Evolutionary conservation across 2,329 filamentous ascomycete species (phyloP), one percentile per base, ranked within the genome.

Genomic region (Dichotomopilus funicola): DNA sequence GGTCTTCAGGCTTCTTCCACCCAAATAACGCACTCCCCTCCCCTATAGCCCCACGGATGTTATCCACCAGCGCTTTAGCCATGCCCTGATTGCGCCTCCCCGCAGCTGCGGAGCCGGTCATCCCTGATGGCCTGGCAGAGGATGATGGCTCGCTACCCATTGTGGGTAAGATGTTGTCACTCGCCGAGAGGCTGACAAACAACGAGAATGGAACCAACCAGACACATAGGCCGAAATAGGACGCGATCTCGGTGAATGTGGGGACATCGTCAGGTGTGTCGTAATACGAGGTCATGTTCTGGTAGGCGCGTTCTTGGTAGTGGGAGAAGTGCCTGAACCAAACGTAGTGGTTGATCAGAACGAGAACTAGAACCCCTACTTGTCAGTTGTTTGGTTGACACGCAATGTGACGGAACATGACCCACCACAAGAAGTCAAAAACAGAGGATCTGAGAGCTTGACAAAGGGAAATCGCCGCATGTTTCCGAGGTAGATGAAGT

Each of bases 151-250:
- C 87, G 48, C 83, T 89, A 10, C 90, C 89, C 81, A 96, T 96
- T 6, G 86, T 95, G 0, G 94, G 94, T 51, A 99, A 74, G 3
- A 97, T 89, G 67, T 97, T 97, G 68, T 99, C 94, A 53, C 91
- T 90, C 0, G 94, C 94, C 13, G 89, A 95, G 43, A 99, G 73
- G 65, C 89, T 95, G 50, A 99, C 92, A 67, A 99, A 99, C 11
- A 99, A 78, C 12, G 91, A 85, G 68, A 99, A 99, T 0, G 94
- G 94, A 0, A 97, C 89, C 1, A 99, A 79, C 94, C 94, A 99
- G 0, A 99, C 91, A 65, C 91, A 96, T 2, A 99, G 77, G 0
- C 94, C 94, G 67, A 99, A 99, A 72, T 94, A 99, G 0, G 89
- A 92, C 0, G 94, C 91, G 45, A 97, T 94, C 74, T 97, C 90